Base-by-base conservation (phyloP, 306 rosid species). In the Sphenostylis stenocarpa region DNA sequence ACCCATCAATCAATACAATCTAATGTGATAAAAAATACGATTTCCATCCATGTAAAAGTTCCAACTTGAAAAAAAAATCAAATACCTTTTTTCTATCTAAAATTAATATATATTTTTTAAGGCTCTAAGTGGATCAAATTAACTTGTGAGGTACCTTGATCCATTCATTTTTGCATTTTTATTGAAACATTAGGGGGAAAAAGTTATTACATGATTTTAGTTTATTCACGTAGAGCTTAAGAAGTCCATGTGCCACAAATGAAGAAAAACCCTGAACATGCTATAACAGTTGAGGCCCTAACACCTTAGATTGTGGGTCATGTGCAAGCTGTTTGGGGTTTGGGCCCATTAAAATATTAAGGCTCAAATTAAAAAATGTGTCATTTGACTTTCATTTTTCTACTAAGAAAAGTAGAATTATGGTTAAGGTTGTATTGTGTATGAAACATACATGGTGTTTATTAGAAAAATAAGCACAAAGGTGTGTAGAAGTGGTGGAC, bases 231-330 rank as follows among this genome's bases (percentile, higher is more conserved):
- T 61, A 61, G 24, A 61, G 24, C 44, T 31, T 61, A 16, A 31
- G 44, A 23, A 61, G 43, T 61, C 17, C 24, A 62, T 62, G 43
- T n/a, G 68, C 26, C 19, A n/a, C 0, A 26, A 62, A 33, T 17
- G 69, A 36, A 17, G 7, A 1, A 33, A 61, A 31, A 61, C 24
- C 21, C 43, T 61, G 67, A 29, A 58, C 15, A 61, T 61, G 44
- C 13, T n/a, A 34, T 62, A 8, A 34, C 17, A 33, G 68, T 0
- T 64, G 49, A 64, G 51, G 9, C 49, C 70, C 48, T 63, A 15
- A 10, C 31, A 64, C 49, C 44, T 61, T 31, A 38, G 52, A 21
- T 36, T 38, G 71, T 65, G 52, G 71, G 49, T 64, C 70, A 64
- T 64, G 47, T 63, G 47, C 47, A 64, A 9, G 29, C 41, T 63